phyloP scores from a whole-genome alignment of 2,329 filamentous ascomycete species.

The Calonectria ilicicola region DNA sequence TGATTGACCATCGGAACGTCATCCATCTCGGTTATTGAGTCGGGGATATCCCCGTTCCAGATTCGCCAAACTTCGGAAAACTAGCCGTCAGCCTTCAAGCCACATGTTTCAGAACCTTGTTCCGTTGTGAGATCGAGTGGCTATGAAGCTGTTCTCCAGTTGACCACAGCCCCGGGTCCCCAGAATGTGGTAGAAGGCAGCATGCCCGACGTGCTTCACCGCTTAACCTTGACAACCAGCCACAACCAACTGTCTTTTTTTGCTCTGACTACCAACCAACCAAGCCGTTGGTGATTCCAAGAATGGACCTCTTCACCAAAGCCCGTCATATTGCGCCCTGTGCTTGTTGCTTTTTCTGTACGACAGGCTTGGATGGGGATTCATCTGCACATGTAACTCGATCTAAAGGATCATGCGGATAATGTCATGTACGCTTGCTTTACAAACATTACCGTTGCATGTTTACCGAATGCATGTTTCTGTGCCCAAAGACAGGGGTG shows the following conservation, averaged over 20 bases:
- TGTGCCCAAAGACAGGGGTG: conserved; percentile 31
- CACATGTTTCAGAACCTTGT: conserved; percentile 42
- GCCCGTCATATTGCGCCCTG: conserved; percentile 5
- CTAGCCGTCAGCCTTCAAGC: conserved; percentile 36
- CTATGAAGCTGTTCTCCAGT: conserved; percentile 28
- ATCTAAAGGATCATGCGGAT: conserved; percentile 36
- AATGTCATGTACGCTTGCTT: conserved; percentile 35
- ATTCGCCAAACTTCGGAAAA: conserved; percentile 26
- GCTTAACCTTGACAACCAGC: conserved; percentile 21
- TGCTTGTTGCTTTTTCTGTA: conserved; percentile 14
- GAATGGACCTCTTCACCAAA: conserved; percentile 14
- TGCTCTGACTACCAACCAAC: background rate
- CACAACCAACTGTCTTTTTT: conserved; percentile 12
- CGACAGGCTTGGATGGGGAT: conserved; percentile 20
- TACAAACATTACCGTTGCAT: conserved; percentile 31
- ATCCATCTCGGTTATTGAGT: conserved; percentile 28
- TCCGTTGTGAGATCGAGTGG: conserved; percentile 33
- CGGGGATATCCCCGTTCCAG: conserved; percentile 28
- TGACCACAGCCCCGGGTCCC: conserved; percentile 24
- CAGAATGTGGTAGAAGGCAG: conserved; percentile 31
- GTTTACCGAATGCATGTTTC: conserved; percentile 36
- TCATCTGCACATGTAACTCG: conserved; percentile 34
- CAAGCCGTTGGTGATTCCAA: conserved; percentile 20
- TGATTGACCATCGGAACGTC: conserved; percentile 28
- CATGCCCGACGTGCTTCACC: conserved; percentile 34